Conservation (phyloP, 164 flowering plant genomes). For the Warburgia ugandensis region DNA sequence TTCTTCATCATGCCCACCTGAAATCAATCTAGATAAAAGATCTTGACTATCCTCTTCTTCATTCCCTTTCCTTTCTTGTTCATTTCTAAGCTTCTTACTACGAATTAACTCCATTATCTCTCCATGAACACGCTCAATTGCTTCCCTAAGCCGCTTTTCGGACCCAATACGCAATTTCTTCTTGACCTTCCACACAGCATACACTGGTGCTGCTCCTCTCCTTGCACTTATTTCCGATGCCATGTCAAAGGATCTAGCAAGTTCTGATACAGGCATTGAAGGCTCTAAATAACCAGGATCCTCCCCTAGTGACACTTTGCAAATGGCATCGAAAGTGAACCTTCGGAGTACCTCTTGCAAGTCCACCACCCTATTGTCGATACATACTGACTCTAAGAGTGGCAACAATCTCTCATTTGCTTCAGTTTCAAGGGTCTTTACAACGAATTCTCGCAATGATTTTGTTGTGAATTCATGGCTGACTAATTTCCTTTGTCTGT, state of each 20-base stretch:
- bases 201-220: conserved; percentile 39
- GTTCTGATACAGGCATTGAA: conserved; percentile 21
- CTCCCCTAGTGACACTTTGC: conserved; percentile 44
- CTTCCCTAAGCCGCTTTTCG: conserved; percentile 37
- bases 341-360: conserved; percentile 36
- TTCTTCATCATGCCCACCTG: conserved; percentile 37
- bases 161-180: conserved; percentile 37
- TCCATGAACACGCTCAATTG: conserved; percentile 25
- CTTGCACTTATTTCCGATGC: conserved; percentile 49
- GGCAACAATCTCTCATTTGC: conserved; percentile 39
- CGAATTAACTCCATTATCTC: conserved; percentile 33
- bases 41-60: conserved; percentile 13
- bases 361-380: conserved; percentile 19
- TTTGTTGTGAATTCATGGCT: conserved; percentile 54
- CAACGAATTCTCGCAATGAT: conserved; percentile 36
- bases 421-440: conserved; percentile 30
- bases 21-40: conserved; percentile 38
- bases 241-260: conserved; percentile 39
- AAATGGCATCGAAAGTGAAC: conserved; percentile 48
- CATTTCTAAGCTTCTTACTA: conserved; percentile 12
- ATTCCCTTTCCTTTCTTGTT: not conserved
- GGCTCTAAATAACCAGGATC: conserved; percentile 42
- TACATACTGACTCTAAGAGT: conserved; percentile 29
- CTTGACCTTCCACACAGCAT: conserved; percentile 51
- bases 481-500: conserved; percentile 44